Base-by-base conservation (phyloP, 192 early-diverging fungal genomes). In the Backusella tuberculispora region DNA sequence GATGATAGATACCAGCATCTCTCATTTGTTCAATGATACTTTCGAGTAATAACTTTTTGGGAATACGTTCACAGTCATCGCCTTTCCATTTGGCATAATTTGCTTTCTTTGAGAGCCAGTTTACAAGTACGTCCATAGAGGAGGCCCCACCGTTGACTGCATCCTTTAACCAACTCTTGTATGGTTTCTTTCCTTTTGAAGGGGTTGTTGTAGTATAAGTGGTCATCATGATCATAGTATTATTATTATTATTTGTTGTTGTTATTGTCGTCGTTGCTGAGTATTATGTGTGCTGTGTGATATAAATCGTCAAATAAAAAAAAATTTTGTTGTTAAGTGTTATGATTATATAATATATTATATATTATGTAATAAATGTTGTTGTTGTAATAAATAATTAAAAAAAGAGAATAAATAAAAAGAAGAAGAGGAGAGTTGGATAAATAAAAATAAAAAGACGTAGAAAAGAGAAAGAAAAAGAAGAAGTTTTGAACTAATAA, bases 141-240 rank as follows among this genome's bases (percentile, higher is more conserved):
- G 65, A 78, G 14, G 76, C 71, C 13, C 76, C 76, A n/a, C 76
- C 76, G 40, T 48, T 73, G 13, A 78, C 76, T 38, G 71, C 76
- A 41, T 78, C 76, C 37, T 78, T 78, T 17, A 78, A 63, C 76
- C 76, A 78, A 24, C 76, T 78, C 24, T 78, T 78, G 38, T 78
- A 78, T 15, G 76, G 76, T 21, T 78, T 78, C 29, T 78, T 78
- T 17, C 76, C 71, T 63, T 78, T 78, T 13, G 74, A 47, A 38
- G 74, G 44, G 29, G 44, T 47, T 60, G 53, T 60, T 37, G 74
- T 42, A 41, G 74, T 50, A 56, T 75, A 75, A n/a, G 74, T 44
- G 17, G 74, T 63, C 64, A 75, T 75, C 74, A 75, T 75, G n/a
- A 75, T 75, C 74, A 75, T 75, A 67, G 24, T 69, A 43, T 41